Conservation (phyloP, 1,284 basidiomycete species). For the Boletellus deceptivus region DNA sequence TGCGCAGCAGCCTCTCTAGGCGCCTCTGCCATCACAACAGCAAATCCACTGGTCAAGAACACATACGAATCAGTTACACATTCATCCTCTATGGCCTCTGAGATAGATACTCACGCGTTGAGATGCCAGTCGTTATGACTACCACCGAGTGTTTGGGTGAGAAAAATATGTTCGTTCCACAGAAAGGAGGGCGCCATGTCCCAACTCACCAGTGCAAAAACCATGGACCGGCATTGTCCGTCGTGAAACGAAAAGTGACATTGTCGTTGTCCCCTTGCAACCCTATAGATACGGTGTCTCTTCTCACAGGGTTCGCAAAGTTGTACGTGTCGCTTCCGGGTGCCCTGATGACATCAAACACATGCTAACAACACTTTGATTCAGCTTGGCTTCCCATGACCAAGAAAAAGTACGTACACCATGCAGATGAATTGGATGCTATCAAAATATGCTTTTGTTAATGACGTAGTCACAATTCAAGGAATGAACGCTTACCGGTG, state of each 20-base stretch:
- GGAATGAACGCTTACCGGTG: constrained; percentile 30
- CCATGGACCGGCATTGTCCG: constrained; percentile 33
- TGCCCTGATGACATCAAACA: constrained; percentile 34
- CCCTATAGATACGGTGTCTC: constrained; percentile 26
- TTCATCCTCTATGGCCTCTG: not conserved
- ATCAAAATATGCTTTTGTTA: not conserved
- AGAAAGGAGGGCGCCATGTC: not conserved
- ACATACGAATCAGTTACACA: no score
- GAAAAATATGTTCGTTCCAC: not conserved
- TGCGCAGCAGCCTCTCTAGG: constrained; percentile 9
- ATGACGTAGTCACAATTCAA: not conserved
- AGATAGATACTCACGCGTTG: not conserved
- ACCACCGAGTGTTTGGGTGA: not conserved
- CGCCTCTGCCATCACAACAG: constrained; percentile 21
- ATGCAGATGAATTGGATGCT: constrained; percentile 32
- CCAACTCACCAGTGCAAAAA: constrained; percentile 25
- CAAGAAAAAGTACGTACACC: constrained; percentile 18
- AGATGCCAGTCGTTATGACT: constrained; percentile 32
- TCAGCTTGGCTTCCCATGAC: not conserved
- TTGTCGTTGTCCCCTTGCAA: constrained; percentile 19
- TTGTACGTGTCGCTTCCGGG: constrained; percentile 23
- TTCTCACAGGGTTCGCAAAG: constrained; percentile 25
- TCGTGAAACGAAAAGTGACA: constrained; percentile 34
- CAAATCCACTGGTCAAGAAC: constrained; percentile 19
- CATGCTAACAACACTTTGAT: constrained; percentile 28